Base-by-base conservation (phyloP, 2,329 filamentous ascomycete genomes). In the Aspergillus sp. region DNA sequence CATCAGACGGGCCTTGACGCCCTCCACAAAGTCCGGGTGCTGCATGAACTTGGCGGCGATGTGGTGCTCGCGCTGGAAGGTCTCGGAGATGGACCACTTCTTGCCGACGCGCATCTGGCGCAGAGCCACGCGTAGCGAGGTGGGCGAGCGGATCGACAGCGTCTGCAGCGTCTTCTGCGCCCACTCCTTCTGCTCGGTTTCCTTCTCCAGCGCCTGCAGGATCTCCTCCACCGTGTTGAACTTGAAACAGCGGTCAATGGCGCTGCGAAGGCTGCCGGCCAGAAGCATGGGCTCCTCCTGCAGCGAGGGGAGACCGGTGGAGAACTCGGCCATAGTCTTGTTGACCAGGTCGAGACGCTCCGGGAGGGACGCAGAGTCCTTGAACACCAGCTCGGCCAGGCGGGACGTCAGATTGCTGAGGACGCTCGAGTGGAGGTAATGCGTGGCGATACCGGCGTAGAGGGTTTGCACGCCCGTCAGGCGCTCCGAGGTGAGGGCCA, bases 371-470 rank as follows among this genome's bases (percentile, higher is more conserved):
- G 89, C 84, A 64, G 87, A 84, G 75, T 99, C 95, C 54, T 83
- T 82, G 79, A 99, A 99, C 23, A 87, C 83, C 57, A 99, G 81
- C 75, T 99, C 94, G 1, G 90, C 89, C 21, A 99, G 82, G 69
- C 93, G 89, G 17, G 86, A 81, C 71, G 96, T 91, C 53, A 99
- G 82, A 62, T 84, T 83, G 46, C 88, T 85, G 55, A 99, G 81
- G 60, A 88, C 87, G 55, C 89, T 91, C 41, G 93, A 96, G 80
- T 99, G 89, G 59, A 99, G 78, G 76, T 96, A 99, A 77, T 99
- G 94, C 13, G 94, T 97, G 55, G 94, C 94, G 63, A 99, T 80
- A 53, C 94, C 94, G 43, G 91, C 82, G 76, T 95, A 97, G 66
- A 96, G 92, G 48, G 87, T 88, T 69, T 97, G 89, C 11, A 87